Evolutionary conservation across 371 early-diverging fungal genomes (phyloP).

Genomic region (Zychaea mexicana): DNA sequence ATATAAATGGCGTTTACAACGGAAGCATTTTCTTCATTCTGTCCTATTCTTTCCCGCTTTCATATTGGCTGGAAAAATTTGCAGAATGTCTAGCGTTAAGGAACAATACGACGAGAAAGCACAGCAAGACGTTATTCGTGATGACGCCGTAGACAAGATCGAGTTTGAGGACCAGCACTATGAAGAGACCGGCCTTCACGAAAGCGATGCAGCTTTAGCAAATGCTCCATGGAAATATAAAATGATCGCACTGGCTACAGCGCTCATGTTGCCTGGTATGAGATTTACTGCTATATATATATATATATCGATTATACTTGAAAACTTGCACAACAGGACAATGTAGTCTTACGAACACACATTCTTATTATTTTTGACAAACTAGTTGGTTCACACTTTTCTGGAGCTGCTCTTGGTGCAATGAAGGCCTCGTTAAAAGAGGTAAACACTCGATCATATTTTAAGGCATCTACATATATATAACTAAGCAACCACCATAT

Average conservation of each 20-base stretch:
- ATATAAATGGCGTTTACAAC: too few relatives aligned
- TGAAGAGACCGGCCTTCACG: conserved; percentile 12
- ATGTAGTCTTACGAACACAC: too few relatives aligned
- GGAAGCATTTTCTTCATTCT: too few relatives aligned
- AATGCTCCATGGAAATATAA: conserved; percentile 48
- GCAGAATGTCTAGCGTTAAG: background rate
- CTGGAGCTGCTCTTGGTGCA: conserved; percentile 26
- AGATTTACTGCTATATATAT: too few relatives aligned
- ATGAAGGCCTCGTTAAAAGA: conserved; percentile 37
- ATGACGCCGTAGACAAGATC: background rate
- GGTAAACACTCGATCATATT: conserved; percentile 13
- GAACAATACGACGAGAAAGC: background rate
- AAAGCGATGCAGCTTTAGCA: conserved; percentile 38
- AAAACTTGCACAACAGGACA: background rate
- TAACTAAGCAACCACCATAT: background rate
- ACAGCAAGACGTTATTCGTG: background rate
- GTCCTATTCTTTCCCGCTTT: too few relatives aligned
- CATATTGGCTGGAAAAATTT: too few relatives aligned
- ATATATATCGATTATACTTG: background rate
- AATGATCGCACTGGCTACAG: conserved; percentile 35
- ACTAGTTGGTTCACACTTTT: conserved; percentile 26
- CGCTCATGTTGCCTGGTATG: conserved; percentile 42
- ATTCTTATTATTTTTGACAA: background rate
- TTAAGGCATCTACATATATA: background rate
- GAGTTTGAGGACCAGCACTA: background rate